A percentile compares a stretch with the other conserved stretches of the same genome.
These are phyloP conservation scores for Linderina pennispora DNA, from an alignment of 192 early-diverging fungal genomes.

Conservation along the genomic window DNA sequence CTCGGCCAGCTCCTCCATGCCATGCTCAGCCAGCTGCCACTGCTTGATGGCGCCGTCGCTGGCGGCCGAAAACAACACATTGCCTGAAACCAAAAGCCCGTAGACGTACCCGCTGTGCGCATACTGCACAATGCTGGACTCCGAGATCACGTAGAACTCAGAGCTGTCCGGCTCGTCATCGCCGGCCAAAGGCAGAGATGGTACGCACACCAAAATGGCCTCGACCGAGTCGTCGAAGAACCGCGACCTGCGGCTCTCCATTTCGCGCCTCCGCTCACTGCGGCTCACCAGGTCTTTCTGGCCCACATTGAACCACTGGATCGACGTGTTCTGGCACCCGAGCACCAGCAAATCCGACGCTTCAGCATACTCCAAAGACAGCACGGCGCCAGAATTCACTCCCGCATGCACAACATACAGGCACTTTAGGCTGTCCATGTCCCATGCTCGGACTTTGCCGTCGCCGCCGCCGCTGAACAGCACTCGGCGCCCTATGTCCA, in stretches of 20 bases:
- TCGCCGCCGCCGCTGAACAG: slow-evolving; percentile 53
- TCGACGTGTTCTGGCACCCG: slow-evolving; percentile 73
- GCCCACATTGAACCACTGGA: slow-evolving; percentile 51
- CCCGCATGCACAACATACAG: slow-evolving; percentile 60
- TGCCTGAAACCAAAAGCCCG: slow-evolving; percentile 46
- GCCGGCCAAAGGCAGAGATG: slow-evolving; percentile 4
- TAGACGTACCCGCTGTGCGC: slow-evolving; percentile 75
- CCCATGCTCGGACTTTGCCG: slow-evolving; percentile 67
- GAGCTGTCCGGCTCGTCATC: slow-evolving; percentile 3
- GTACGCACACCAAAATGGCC: slow-evolving; percentile 11
- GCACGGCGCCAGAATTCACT: slow-evolving; percentile 64
- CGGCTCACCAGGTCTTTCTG: slow-evolving; percentile 3
- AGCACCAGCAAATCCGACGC: slow-evolving; percentile 53
- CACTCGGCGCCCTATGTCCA: slow-evolving; percentile 1
- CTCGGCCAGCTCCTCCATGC: slow-evolving; percentile 15
- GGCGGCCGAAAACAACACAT: slow-evolving; percentile 47
- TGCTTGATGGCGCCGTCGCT: slow-evolving; percentile 65
- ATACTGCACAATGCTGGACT: slow-evolving; percentile 48
- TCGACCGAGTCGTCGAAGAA: slow-evolving; percentile 30
- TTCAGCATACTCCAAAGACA: slow-evolving; percentile 58
- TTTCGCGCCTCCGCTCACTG: slow-evolving; percentile 5
- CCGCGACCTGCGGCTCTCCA: slow-evolving; percentile 17
- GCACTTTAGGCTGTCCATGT: slow-evolving; percentile 53
- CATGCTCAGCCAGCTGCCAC: slow-evolving; percentile 17
- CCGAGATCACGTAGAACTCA: slow-evolving; percentile 53